A percentile compares a stretch with the other conserved stretches of the same genome.
Evolutionary conservation across 139 green algal species (phyloP).

Genomic region (Coelastrella sp.): DNA sequence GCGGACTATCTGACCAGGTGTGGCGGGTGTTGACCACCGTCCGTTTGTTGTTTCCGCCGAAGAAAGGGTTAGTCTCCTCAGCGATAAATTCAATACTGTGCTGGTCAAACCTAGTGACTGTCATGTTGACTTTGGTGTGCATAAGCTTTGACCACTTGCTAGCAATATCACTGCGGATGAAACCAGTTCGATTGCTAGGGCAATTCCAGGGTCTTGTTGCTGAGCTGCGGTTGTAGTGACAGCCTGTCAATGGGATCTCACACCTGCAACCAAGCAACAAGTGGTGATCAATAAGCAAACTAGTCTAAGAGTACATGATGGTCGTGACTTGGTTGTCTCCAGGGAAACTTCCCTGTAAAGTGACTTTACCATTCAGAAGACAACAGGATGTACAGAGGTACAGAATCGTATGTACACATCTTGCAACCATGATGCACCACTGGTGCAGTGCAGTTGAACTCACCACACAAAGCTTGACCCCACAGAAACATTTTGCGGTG

Average conservation of each 20-base stretch:
- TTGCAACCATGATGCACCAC: too few species aligned
- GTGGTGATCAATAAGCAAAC: too few species aligned
- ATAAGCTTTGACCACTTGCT: background rate
- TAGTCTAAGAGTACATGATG: too few species aligned
- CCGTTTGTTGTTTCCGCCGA: constrained; percentile 2
- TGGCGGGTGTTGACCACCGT: constrained; percentile 10
- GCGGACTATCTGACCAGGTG: constrained; percentile 18
- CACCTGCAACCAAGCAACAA: constrained; percentile 18
- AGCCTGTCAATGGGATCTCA: constrained; percentile 23
- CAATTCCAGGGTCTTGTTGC: constrained; percentile 22
- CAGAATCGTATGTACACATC: too few species aligned
- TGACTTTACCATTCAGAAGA: too few species aligned
- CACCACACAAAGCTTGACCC: background rate
- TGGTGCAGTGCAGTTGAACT: too few species aligned
- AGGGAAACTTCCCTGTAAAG: too few species aligned
- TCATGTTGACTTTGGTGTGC: constrained; percentile 40
- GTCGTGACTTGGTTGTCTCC: too few species aligned
- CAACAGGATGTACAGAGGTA: too few species aligned
- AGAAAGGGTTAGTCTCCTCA: background rate
- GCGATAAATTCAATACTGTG: constrained; percentile 24
- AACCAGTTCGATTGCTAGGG: background rate
- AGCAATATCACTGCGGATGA: background rate
- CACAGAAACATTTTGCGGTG: background rate
- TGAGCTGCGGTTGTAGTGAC: constrained; percentile 22
- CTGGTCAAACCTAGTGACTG: constrained; percentile 23